Base-by-base conservation (phyloP, 2,329 filamentous ascomycete species). In the Nothophaeocryptopus gaeumannii region DNA sequence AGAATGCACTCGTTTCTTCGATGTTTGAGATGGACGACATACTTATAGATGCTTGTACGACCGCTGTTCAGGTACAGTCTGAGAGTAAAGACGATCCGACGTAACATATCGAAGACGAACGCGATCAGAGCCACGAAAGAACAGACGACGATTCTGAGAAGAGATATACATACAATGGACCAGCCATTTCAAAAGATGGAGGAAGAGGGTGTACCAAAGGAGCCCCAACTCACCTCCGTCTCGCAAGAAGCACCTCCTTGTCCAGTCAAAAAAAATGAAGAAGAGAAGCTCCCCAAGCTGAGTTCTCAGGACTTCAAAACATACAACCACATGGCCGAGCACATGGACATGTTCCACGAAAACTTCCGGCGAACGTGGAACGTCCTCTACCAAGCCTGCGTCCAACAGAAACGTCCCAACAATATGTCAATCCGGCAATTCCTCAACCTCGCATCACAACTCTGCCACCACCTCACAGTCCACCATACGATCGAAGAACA, bases 321-420 rank as follows among this genome's bases (percentile, higher is more conserved):
- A 34, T 91, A 86, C 69, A 90, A 91, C 70, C 76, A 76, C n/a
- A 72, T 89, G 63, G 84, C 86, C 0, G 86, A 86, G 49, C 78
- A 80, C 56, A 91, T 91, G 88, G 79, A 91, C 38, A 73, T 79
- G 54, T 90, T 85, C 71, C 88, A 93, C 72, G 82, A 83, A 60
- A 79, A 87, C 72, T 93, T 93, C 75, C 85, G 87, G 16, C 72
- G 77, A 37, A 79, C 80, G 3, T 96, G 88, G 88, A 86, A 80
- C 45, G 69, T 81, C 16, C 75, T 95, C 46, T 85, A 87, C 73
- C 74, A 72, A 2, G 83, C 88, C 16, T 87, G 84, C 63, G 74
- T 73, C 29, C 72, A 71, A 39, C 71, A 77, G 52, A 79, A 79
- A 53, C 82, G 85, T 0, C 84, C 86, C 0, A 63, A 72, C 3